Conservation (phyloP, 2,329 filamentous ascomycete species). For the Zasmidium angulare region DNA sequence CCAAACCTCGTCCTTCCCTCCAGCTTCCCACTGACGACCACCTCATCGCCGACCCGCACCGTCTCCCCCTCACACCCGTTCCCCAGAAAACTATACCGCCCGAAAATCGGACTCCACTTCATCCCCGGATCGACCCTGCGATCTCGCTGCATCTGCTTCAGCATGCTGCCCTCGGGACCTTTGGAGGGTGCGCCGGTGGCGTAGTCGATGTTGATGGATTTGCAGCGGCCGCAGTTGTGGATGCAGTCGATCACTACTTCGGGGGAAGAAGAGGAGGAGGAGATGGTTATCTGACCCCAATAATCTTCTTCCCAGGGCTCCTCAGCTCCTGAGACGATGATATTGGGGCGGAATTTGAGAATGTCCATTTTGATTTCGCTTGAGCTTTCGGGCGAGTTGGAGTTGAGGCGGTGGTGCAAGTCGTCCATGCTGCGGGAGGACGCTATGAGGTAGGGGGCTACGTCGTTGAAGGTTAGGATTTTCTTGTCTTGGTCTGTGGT, state of each 20-base stretch:
- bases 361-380: slow-evolving; percentile 39
- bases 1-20: slow-evolving; percentile 44
- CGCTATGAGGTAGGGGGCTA: slow-evolving; percentile 71
- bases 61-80: slow-evolving; percentile 30
- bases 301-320: slow-evolving; percentile 48
- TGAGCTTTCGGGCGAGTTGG: slow-evolving; percentile 27
- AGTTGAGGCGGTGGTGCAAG: slow-evolving; percentile 53
- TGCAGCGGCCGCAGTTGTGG: slow-evolving; percentile 49
- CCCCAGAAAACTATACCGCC: slow-evolving; percentile 46
- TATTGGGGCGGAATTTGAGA: slow-evolving; percentile 49
- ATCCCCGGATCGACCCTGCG: slow-evolving; percentile 45
- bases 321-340: slow-evolving; percentile 43
- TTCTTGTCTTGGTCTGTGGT: slow-evolving; percentile 13
- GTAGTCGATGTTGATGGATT: slow-evolving; percentile 51
- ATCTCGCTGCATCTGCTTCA: slow-evolving; percentile 48
- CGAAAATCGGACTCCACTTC: slow-evolving; percentile 51
- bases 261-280: background rate
- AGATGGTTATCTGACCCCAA: slow-evolving; percentile 42
- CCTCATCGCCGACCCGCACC: slow-evolving; percentile 45
- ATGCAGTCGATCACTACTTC: slow-evolving; percentile 36
- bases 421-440: slow-evolving; percentile 69
- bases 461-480: slow-evolving; percentile 69
- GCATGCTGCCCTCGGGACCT: slow-evolving; percentile 40
- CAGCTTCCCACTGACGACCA: slow-evolving; percentile 42
- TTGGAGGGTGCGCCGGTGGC: slow-evolving; percentile 42